Base-by-base conservation (phyloP, 176 grass and related monocot species). In the Bolboschoenus planiculmis region DNA sequence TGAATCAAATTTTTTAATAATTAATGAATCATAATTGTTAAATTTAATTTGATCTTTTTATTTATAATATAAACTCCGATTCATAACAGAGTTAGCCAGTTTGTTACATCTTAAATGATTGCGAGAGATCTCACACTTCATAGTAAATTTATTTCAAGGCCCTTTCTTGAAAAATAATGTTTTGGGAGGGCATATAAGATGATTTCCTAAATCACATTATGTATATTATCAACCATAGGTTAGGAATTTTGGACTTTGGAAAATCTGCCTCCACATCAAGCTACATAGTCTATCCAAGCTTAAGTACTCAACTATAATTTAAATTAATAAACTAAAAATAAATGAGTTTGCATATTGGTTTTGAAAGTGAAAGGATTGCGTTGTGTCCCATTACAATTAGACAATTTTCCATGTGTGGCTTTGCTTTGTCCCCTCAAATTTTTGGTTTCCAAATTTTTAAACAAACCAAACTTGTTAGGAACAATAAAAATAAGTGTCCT, bases 361-460 rank as follows among this genome's bases (percentile, higher is more conserved):
- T 16, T 84, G 84, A 92, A 23, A 90, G 86, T 87, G 92, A 94
- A 85, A 83, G 63, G 85, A 90, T 94, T 47, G 84, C 90, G 92
- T 92, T 76, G 66, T 94, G 92, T 92, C 90, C 90, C 70, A 67
- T 80, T 78, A 92, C 83, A 42, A 81, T 84, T 88, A 84, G 87
- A 56, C 92, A 94, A 33, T 57, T 10, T 63, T 37, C 71, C 72
- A 42, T 89, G 80, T 84, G 87, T 78, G 90, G 81, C 71, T 85
- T 63, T 82, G 55, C 56, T 67, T 46, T n/a, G 47, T 89, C 86
- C 90, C 87, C 82, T 40, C 14, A 31, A 68, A 9, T 82, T 59
- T 15, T 14, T 26, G 35, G 15, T 77, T 48, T 7, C 77, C 15
- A 84, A 59, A 77, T 58, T 72, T 72, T 84, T 18, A 82, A 82